Evolutionary conservation across 805 yeast species (phyloP), one percentile per base, ranked within the genome.

Genomic region (Yarrowia sp.): DNA sequence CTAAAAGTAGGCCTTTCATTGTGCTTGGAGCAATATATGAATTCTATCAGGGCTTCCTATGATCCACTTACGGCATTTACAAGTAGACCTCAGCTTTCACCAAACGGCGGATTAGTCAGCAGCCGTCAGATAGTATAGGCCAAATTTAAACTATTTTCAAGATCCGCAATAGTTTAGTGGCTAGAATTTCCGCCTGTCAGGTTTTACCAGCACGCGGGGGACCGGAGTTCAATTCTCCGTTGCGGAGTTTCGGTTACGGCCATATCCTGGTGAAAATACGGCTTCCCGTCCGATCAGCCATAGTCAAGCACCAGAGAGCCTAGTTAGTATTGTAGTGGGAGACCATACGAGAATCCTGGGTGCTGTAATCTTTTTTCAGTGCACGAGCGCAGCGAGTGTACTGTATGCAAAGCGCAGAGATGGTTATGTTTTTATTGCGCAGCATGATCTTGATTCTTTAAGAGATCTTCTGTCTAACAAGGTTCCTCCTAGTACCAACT

Each of bases 121-220:
- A 27, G 29, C 8, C 1, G 10, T 27, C 10, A 9, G 29, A 27
- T 27, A 27, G 29, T 27, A 27, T 9, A 9, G 29, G 29, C 29
- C 29, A 27, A 9, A 3, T 27, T 27, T 27, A 9, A 27, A 27
- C 3, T 9, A 27, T 5, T 27, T 27, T 9, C 8, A 27, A 27
- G 8, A 35, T 53, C 60, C 60, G 60, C 44, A 70, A 71, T 71
- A 71, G 74, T 71, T 72, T 72, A 72, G 73, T 72, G 75, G 75
- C 73, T 70, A 72, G 74, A 71, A 72, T 72, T 68, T 68, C 73
- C 74, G 74, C 73, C 73, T 72, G 74, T 72, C 74, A 71, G 64
- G 42, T 38, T 16, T 16, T 16, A 35, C 39, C 47, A 41, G 47
- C 47, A 41, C 47, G 47, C 47, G 47, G 47, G 47, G 47, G 47